Evolutionary conservation across 108 stramenopile genomes (phyloP).

Genomic region (Fistulifera solaris): DNA sequence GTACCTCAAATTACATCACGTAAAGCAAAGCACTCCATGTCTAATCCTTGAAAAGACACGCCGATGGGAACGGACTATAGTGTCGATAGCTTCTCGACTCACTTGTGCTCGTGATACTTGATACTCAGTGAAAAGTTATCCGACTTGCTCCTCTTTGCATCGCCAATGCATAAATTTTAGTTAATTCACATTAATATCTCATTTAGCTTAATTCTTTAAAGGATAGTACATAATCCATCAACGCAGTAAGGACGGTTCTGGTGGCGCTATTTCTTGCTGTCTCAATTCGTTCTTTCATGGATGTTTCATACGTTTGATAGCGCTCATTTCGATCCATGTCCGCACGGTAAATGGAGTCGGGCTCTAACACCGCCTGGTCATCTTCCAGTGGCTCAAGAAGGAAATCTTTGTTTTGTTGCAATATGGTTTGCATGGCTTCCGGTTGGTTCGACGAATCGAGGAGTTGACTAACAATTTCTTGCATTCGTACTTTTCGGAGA

Average conservation of each 20-base stretch:
- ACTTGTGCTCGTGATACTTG: no score
- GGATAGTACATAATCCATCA: constrained; percentile 31
- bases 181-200: no score
- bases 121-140: no score
- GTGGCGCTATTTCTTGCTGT: constrained; percentile 18
- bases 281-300: constrained; percentile 25
- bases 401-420: constrained; percentile 24
- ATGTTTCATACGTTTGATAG: constrained; percentile 21
- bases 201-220: constrained; percentile 15
- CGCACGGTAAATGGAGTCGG: constrained; percentile 34
- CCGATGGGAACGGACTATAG: no score
- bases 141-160: no score
- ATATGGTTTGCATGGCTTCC: constrained; percentile 11
- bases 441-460: constrained; percentile 12
- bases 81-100: no score
- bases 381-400: constrained; percentile 40
- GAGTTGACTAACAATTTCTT: constrained; percentile 15
- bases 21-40: no score
- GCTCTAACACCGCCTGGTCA: constrained; percentile 24
- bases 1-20: no score
- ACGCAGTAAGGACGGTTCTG: constrained; percentile 13
- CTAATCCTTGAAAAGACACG: no score
- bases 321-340: constrained; percentile 21
- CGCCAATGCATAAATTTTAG: no score
- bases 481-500: constrained; percentile 20